Base-by-base conservation (phyloP, 805 yeast genomes). In the Millerozyma miso region DNA sequence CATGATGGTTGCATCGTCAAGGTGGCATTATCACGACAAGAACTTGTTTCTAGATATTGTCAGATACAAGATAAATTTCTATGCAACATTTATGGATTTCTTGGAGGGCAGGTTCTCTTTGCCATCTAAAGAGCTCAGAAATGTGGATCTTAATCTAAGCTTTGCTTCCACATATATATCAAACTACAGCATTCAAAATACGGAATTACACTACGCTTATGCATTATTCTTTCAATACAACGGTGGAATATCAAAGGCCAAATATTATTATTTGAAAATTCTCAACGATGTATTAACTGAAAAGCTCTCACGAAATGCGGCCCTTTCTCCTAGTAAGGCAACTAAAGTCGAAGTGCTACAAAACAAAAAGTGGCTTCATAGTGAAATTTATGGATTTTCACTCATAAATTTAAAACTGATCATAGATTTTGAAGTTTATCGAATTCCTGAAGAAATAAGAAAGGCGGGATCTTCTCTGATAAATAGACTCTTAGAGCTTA, bases 161-260 rank as follows among this genome's bases (percentile, higher is more conserved):
- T 10, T 23, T 7, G 29, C 29, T 23, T 10, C 29, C 6, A 23
- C 29, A 7, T 6, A 23, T 23, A 23, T 23, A 7, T 23, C 10
- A 23, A 23, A 10, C 10, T 10, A 23, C 10, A 23, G 10, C 29
- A 23, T 23, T 10, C 6, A 7, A 6, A 7, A 23, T 10, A 7
- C 29, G 10, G 29, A 23, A 10, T 7, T 23, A 23, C 10, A 10
- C 10, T 23, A 23, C 10, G 10, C 10, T 23, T 62, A 67, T 38
- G 81, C 69, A 1, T 37, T 66, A 3, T 60, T 63, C 40, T 58
- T 62, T 45, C 80, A 76, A 39, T 44, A 55, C 13, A 49, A 53
- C 8, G 71, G 73, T 3, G 62, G 71, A 16, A 42, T 66, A 3
- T 53, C 55, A 15, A 54, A 61, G 1, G 69, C 80, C 1, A 64